Evolutionary conservation across 1,284 basidiomycete species (phyloP).

Genomic region (Flammula alnicola): DNA sequence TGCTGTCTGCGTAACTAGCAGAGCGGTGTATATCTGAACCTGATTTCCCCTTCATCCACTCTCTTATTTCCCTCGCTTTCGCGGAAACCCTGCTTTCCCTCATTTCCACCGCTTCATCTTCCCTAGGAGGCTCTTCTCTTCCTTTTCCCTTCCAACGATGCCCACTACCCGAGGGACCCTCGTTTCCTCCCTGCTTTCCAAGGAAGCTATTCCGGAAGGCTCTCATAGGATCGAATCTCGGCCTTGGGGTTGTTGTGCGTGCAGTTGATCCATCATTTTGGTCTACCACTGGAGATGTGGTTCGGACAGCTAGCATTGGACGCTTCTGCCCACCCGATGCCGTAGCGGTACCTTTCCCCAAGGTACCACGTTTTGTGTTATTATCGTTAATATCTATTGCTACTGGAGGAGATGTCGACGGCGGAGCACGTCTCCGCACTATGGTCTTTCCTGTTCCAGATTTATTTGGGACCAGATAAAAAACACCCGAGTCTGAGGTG

Average conservation of each 20-base stretch:
- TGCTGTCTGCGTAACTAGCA: conserved; percentile 7
- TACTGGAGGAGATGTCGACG: conserved; percentile 30
- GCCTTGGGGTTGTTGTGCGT: conserved; percentile 17
- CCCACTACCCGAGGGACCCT: conserved; percentile 5
- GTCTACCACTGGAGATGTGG: conserved; percentile 28
- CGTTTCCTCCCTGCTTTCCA: conserved; percentile 10
- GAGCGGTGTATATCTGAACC: conserved; percentile 21
- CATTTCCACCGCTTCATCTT: conserved; percentile 6
- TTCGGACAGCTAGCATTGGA: conserved; percentile 20
- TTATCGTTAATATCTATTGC: conserved; percentile 36
- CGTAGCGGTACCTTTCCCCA: conserved; percentile 23
- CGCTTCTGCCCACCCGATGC: conserved; percentile 6
- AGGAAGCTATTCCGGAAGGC: conserved; percentile 23
- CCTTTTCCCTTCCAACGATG: conserved; percentile 25
- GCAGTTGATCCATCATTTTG: conserved; percentile 25
- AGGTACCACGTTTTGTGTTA: conserved; percentile 27
- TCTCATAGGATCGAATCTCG: conserved; percentile 20
- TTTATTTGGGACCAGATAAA: conserved; percentile 37
- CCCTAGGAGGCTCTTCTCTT: conserved; percentile 18
- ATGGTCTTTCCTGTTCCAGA: conserved; percentile 33
- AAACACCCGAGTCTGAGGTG: conserved; percentile 32
- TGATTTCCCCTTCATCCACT: conserved; percentile 26
- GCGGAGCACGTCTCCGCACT: conserved; percentile 29
- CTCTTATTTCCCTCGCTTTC: conserved; percentile 23
- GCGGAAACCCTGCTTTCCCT: conserved; percentile 15